phyloP scores from a whole-genome alignment of 345 rosid species.

The Erysimum cheiranthoides region DNA sequence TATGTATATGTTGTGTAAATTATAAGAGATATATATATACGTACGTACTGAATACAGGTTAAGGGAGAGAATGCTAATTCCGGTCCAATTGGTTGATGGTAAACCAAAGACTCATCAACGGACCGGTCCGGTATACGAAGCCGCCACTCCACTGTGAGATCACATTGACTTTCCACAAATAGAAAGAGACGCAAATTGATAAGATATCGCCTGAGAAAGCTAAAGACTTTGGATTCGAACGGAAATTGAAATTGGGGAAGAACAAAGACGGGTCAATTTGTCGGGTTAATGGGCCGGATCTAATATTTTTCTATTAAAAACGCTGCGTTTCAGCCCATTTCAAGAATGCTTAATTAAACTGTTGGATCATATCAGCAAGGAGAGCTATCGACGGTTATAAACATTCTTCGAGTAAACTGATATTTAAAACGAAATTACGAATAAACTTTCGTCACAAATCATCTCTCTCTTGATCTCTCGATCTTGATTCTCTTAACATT shows the following conservation, averaged over 20 bases:
- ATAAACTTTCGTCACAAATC: not conserved
- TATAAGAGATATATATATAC: slow-evolving; percentile 40
- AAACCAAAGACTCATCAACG: slow-evolving; percentile 50
- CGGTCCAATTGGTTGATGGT: slow-evolving; percentile 78
- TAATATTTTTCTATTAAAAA: not conserved
- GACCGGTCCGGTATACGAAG: slow-evolving; percentile 49
- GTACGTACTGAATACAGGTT: slow-evolving; percentile 65
- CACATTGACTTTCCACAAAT: slow-evolving; percentile 69
- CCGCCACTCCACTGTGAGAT: slow-evolving; percentile 73
- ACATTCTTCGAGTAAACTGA: not conserved
- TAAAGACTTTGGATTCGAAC: not conserved
- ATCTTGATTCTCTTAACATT: too few relatives aligned
- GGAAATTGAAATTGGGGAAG: too few relatives aligned
- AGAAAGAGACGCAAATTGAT: too few relatives aligned
- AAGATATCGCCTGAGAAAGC: not conserved
- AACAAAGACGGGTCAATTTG: too few relatives aligned
- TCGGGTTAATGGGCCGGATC: too few relatives aligned
- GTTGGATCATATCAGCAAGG: not conserved
- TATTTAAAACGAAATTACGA: not conserved
- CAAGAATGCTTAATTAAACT: not conserved
- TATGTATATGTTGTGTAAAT: not conserved
- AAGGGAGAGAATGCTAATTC: slow-evolving; percentile 69
- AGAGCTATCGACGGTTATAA: not conserved
- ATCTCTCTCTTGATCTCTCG: not conserved
- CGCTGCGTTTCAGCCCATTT: not conserved